Evolutionary conservation across 2,329 filamentous ascomycete species (phyloP).

Genomic region (Ceratocystis eucalypticola): DNA sequence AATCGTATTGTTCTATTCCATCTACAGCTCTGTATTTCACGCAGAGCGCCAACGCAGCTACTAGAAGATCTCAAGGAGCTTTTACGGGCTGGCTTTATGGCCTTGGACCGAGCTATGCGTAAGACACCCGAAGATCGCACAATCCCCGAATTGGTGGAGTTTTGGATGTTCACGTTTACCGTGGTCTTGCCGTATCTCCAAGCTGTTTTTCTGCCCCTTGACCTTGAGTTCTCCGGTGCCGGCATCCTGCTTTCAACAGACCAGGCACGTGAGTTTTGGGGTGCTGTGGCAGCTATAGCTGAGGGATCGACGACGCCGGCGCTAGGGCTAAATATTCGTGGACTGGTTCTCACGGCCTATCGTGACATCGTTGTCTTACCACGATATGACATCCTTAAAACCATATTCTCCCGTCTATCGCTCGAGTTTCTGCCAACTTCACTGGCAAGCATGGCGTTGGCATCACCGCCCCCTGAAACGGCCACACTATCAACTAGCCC

Average conservation of each 20-base stretch:
- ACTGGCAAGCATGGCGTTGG: constrained; percentile 37
- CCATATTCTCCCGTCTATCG: constrained; percentile 77
- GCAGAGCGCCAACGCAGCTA: constrained; percentile 54
- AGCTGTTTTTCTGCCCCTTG: constrained; percentile 83
- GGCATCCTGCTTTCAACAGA: constrained; percentile 65
- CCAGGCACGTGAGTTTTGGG: constrained; percentile 85
- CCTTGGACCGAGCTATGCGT: constrained; percentile 69
- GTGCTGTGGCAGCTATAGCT: constrained; percentile 36
- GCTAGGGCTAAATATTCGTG: constrained; percentile 51
- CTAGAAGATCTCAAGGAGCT: constrained; percentile 66
- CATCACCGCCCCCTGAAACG: constrained; percentile 39
- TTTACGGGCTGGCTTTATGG: constrained; percentile 67
- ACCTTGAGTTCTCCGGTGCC: constrained; percentile 79
- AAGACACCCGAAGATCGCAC: constrained; percentile 71
- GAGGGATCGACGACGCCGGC: constrained; percentile 13
- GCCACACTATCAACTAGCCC: constrained; percentile 36
- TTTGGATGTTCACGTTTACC: constrained; percentile 90
- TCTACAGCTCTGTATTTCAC: constrained; percentile 63
- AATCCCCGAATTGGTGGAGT: constrained; percentile 79
- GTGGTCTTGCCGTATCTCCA: constrained; percentile 86
- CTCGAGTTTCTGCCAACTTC: constrained; percentile 58
- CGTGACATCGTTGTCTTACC: constrained; percentile 80
- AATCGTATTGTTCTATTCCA: constrained; percentile 69
- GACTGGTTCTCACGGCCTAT: constrained; percentile 76
- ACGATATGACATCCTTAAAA: constrained; percentile 75